Evolutionary conservation across 129 eudicot genomes (phyloP).

Genomic region (Gnaphalium uliginosum): DNA sequence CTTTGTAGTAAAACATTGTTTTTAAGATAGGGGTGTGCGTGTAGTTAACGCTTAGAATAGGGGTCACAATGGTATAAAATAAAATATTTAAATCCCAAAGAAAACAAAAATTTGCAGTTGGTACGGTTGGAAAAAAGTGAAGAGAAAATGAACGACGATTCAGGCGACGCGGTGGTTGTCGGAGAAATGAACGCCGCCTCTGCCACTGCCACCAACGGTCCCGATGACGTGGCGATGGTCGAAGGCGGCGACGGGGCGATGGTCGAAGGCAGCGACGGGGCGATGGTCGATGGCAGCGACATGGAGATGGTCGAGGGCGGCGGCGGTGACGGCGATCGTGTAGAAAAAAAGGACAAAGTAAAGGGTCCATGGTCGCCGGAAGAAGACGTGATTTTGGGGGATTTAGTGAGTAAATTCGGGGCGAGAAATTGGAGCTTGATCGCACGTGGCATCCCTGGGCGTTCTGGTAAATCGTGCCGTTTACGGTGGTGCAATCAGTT

Average conservation of each 20-base stretch:
- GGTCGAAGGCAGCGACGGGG: too few species aligned
- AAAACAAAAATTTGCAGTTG: constrained; percentile 9
- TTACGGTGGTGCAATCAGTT: constrained; percentile 87
- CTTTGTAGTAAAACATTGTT: background rate
- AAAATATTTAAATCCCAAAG: background rate
- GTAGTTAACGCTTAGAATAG: background rate
- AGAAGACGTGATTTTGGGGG: constrained; percentile 57
- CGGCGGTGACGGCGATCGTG: constrained; percentile 24
- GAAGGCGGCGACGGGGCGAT: constrained; percentile 18
- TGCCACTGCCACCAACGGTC: background rate
- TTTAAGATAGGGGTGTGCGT: background rate
- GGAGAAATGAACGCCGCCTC: background rate
- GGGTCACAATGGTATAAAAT: background rate
- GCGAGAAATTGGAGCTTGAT: constrained; percentile 76
- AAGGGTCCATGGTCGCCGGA: constrained; percentile 74
- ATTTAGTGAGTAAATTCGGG: constrained; percentile 60
- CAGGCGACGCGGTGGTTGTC: background rate
- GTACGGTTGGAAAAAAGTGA: background rate
- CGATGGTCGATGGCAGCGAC: constrained; percentile 2
- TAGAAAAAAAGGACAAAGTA: constrained; percentile 30
- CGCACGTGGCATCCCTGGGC: constrained; percentile 68
- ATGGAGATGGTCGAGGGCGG: constrained; percentile 1
- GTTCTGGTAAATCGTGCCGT: constrained; percentile 86
- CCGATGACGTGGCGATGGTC: constrained; percentile 9
- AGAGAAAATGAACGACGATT: background rate